Base-by-base conservation (phyloP, 2,329 filamentous ascomycete species). In the Cercospora sp. region DNA sequence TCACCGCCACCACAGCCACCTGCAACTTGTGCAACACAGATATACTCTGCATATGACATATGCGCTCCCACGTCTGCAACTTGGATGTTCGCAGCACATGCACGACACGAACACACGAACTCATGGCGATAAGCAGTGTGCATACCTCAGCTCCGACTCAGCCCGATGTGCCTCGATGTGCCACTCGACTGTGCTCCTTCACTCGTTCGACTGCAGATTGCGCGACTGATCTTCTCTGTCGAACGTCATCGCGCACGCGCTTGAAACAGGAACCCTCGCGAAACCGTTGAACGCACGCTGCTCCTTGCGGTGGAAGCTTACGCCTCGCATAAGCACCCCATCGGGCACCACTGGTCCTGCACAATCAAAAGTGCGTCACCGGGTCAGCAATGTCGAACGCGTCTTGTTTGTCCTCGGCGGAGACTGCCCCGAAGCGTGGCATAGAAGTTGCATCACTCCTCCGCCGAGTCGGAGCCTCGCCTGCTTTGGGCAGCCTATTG, bases 1-100 rank as follows among this genome's bases (percentile, higher is more conserved):
- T 59, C 63, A 45, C 8, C 63, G 55, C 63, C 63, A 60, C 63
- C 63, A 65, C 63, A 65, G 53, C 63, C 63, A 59, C 62, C 53
- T 28, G 28, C 8, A 7, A 21, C n/a, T 18, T 28, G 61, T 63
- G 61, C 26, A 9, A 43, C 37, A 37, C 34, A 32, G 60, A 51
- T 34, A 32, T 21, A 21, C 32, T 61, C 58, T 63, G 45, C 43
- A 37, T 53, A 49, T 62, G 21, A 28, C 60, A 62, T 49, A 26
- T 49, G 45, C 61, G 18, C 12, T 53, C 8, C 49, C 49, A 13
- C 49, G 21, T 6, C 49, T 12, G 10, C 49, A 53, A 13, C 49
- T 26, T 28, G 49, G 10, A 53, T 13, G 18, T 53, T 53, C 49
- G 21, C 49, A 53, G 49, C 49, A 53, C 49, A 53, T 26, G 49